A percentile compares a stretch with the other conserved stretches of the same genome.
Conservation (phyloP, 495 filamentous ascomycete genomes). For the Lasiosphaeriaceae sp. region DNA sequence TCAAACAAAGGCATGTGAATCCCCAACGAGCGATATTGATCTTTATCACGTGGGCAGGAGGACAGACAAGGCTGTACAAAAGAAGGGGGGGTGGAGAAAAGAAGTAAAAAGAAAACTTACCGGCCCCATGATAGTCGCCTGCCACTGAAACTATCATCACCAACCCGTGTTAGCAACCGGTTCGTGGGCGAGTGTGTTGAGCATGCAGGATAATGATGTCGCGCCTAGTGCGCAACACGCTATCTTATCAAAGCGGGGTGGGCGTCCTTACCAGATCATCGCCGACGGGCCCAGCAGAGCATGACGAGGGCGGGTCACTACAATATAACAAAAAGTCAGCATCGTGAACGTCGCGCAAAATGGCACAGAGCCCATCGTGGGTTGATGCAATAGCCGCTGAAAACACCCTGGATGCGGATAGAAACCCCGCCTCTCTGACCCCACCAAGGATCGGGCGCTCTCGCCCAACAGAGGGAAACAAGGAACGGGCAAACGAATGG, state of each 20-base stretch:
- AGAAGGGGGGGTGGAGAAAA: neutral
- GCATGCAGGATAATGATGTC: no score
- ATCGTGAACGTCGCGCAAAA: slow-evolving; percentile 3
- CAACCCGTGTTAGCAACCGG: slow-evolving; percentile 30
- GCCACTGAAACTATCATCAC: slow-evolving; percentile 90
- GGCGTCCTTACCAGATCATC: slow-evolving; percentile 85
- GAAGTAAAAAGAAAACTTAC: slow-evolving; percentile 57
- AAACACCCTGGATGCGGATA: neutral
- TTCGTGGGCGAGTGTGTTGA: neutral
- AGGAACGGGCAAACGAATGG: slow-evolving; percentile 10
- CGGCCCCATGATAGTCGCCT: slow-evolving; percentile 99
- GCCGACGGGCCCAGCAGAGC: slow-evolving; percentile 92
- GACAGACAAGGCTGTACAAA: neutral
- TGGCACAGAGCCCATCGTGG: no score
- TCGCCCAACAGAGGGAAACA: neutral
- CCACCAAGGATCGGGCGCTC: neutral
- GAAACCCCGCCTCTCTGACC: neutral
- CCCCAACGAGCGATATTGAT: neutral
- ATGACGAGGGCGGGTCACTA: slow-evolving; percentile 97
- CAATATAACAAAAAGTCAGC: slow-evolving; percentile 40
- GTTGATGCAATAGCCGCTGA: neutral
- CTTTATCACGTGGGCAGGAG: neutral
- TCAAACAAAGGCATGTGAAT: neutral
- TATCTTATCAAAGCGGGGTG: slow-evolving; percentile 12
- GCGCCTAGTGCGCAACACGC: neutral